Percentiles rank a stretch among this genome's conserved stretches.
phyloP scores from a whole-genome alignment of 108 stramenopile genomes.

The Aureococcus anophagefferens region DNA sequence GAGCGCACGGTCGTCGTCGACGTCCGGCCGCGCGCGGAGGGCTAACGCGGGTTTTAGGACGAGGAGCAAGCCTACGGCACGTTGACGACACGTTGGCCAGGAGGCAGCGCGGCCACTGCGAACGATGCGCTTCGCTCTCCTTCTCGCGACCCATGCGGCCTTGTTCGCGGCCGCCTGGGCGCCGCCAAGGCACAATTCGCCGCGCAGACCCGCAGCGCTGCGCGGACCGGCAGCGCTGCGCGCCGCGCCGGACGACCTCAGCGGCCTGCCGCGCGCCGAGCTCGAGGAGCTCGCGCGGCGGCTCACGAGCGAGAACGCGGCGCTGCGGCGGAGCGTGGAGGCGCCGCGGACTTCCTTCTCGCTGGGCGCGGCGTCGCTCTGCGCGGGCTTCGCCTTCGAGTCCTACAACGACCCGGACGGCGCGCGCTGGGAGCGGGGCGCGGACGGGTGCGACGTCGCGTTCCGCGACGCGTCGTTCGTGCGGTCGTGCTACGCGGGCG shows the following conservation, averaged over 20 bases:
- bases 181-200: too few relatives aligned
- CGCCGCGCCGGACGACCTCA: not conserved
- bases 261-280: not conserved
- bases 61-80: too few relatives aligned
- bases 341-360: not conserved
- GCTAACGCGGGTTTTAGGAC: too few relatives aligned
- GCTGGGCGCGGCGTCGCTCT: not conserved
- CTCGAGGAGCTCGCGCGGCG: not conserved
- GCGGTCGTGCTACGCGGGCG: not conserved
- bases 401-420: not conserved
- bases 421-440: constrained; percentile 1
- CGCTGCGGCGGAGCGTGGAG: not conserved
- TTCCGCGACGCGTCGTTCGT: not conserved
- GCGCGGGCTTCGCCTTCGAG: constrained; percentile 1
- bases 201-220: too few relatives aligned
- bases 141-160: too few relatives aligned
- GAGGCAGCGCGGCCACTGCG: too few relatives aligned
- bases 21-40: too few relatives aligned
- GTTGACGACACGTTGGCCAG: too few relatives aligned
- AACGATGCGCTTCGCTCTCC: too few relatives aligned
- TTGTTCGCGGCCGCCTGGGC: too few relatives aligned
- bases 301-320: not conserved
- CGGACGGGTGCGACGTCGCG: not conserved
- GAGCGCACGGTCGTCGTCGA: too few relatives aligned
- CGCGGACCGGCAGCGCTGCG: too few relatives aligned